These are phyloP conservation scores for Litsea cubeba DNA, from an alignment of 164 flowering plant species.

Conservation along the genomic window DNA sequence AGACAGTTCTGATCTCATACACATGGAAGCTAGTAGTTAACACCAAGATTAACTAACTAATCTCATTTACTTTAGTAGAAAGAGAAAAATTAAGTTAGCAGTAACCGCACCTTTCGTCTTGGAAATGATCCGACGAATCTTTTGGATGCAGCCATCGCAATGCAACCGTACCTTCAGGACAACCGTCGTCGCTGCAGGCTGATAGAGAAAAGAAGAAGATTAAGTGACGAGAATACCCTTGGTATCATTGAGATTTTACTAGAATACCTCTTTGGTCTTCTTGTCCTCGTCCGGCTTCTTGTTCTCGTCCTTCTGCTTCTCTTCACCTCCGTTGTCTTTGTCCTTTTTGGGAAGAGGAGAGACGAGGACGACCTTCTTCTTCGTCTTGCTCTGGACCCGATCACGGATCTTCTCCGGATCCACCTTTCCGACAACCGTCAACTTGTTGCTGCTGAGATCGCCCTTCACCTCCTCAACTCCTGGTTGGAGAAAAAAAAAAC, in stretches of 20 bases:
- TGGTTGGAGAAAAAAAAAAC: neutral
- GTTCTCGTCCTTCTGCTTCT: conserved; percentile 18
- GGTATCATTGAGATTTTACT: no score
- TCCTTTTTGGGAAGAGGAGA: conserved; percentile 36
- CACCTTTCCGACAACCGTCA: conserved; percentile 38
- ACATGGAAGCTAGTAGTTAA: no score
- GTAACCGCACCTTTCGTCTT: conserved; percentile 51
- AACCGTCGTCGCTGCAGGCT: conserved; percentile 40
- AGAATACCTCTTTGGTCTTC: conserved; percentile 22
- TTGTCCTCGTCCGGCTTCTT: conserved; percentile 15
- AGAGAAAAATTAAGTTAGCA: no score
- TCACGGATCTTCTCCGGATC: conserved; percentile 42
- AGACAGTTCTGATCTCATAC: no score
- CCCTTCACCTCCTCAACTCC: conserved; percentile 40
- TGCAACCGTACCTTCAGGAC: conserved; percentile 61
- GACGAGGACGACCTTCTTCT: conserved; percentile 53
- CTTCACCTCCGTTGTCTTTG: conserved; percentile 17
- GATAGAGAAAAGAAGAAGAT: neutral
- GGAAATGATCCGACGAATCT: conserved; percentile 42
- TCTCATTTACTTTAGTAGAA: no score
- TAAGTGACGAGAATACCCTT: no score
- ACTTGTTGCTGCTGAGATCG: conserved; percentile 29
- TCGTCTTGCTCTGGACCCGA: conserved; percentile 33
- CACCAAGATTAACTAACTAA: no score
- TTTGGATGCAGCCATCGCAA: conserved; percentile 78